A percentile compares a stretch with the other conserved stretches of the same genome.
Conservation (phyloP, 192 early-diverging fungal species). For the Mortierella alpina region DNA sequence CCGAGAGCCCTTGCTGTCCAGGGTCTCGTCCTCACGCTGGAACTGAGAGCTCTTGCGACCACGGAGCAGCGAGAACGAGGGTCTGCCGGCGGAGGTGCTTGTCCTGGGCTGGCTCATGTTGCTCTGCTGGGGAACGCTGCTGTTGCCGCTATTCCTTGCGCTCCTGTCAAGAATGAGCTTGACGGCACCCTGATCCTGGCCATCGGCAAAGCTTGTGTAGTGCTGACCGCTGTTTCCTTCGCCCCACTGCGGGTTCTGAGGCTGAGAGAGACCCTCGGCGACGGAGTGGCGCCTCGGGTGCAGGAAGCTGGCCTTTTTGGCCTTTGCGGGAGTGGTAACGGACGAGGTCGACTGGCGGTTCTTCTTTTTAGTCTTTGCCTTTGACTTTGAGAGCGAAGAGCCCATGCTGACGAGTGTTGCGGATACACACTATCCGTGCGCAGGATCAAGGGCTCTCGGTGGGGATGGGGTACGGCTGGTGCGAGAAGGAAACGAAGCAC, state of each 20-base stretch:
- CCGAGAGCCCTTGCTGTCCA: too few relatives aligned
- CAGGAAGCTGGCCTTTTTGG: neutral
- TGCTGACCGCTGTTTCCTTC: neutral
- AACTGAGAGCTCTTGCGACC: conserved; percentile 30
- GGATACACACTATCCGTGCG: too few relatives aligned
- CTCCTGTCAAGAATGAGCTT: conserved; percentile 3
- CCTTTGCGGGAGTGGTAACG: neutral
- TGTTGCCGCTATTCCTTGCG: conserved; percentile 15
- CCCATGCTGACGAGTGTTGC: conserved; percentile 17
- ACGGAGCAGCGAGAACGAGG: conserved; percentile 27
- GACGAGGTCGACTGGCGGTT: conserved; percentile 33
- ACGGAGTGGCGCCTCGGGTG: neutral
- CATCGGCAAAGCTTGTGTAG: neutral
- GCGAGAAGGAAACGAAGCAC: neutral
- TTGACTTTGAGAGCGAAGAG: conserved; percentile 43
- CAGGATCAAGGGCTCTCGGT: neutral
- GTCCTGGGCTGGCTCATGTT: conserved; percentile 34
- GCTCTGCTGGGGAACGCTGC: conserved; percentile 2
- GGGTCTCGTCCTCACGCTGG: conserved; percentile 11
- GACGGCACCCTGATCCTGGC: neutral
- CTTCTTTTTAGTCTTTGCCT: conserved; percentile 50
- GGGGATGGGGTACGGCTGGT: neutral
- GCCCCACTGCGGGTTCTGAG: conserved; percentile 34
- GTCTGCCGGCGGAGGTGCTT: conserved; percentile 19
- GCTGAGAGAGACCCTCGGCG: conserved; percentile 2